Percentiles rank a stretch among this genome's conserved stretches.
Evolutionary conservation across 257 asterid species (phyloP).

Genomic region (Nicotiana benthamiana): DNA sequence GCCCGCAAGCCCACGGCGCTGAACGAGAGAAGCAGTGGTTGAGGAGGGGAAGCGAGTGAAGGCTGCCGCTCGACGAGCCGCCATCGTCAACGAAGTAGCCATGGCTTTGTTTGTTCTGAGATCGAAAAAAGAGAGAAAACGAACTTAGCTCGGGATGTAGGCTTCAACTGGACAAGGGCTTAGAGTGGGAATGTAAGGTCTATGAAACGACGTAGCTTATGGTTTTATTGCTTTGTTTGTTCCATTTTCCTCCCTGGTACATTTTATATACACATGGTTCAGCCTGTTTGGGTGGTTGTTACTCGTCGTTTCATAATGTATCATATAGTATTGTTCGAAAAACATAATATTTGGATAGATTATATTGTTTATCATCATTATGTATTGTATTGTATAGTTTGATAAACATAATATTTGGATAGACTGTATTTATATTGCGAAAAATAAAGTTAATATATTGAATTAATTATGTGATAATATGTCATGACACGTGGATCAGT

Average conservation of each 20-base stretch:
- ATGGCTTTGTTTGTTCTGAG: not conserved
- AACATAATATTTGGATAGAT: no score
- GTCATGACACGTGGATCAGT: no score
- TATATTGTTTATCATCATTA: no score
- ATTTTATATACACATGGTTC: no score
- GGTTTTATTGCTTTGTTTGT: not conserved
- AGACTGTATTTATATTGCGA: no score
- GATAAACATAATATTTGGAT: no score
- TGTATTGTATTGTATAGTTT: no score
- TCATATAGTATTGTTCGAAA: no score
- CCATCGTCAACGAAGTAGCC: conserved; percentile 6
- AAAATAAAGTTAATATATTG: no score
- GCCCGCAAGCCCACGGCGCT: conserved; percentile 1
- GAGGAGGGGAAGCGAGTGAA: not conserved
- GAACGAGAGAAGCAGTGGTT: not conserved
- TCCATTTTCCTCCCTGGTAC: not conserved
- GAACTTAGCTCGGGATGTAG: not conserved
- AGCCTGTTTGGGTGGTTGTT: no score
- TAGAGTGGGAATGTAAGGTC: not conserved
- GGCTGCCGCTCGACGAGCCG: conserved; percentile 3
- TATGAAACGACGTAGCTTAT: not conserved
- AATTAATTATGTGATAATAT: no score
- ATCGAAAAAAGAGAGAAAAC: not conserved
- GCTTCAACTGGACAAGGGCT: not conserved
- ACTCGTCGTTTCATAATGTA: no score